Base-by-base conservation (phyloP, 1,139 yeast genomes). In the Magnusiomyces sp. region DNA sequence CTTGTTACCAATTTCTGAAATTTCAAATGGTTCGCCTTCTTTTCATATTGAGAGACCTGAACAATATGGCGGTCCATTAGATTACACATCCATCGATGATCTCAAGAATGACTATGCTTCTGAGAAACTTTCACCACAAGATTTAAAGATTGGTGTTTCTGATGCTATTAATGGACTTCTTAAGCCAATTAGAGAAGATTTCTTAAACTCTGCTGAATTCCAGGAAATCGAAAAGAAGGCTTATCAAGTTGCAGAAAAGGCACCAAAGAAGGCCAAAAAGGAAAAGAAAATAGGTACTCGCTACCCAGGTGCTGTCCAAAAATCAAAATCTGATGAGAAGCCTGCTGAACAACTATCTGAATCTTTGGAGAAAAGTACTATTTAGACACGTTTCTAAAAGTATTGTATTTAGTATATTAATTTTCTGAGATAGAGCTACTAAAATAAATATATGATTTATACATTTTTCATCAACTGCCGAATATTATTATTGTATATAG, bases 1-100 rank as follows among this genome's bases (percentile, higher is more conserved):
- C 46, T 70, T 92, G 45, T 81, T 82, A 56, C 98, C 98, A 58
- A 82, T 90, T 58, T 83, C 86, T 60, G 92, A 83, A 66, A 75
- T 90, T 63, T 80, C 81, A 65, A 48, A 48, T 29, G 76, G 67
- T 16, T 67, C 68, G 33, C 54, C 87, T 79, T 64, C 73, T 47
- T 87, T 92, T 71, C 72, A 70, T 65, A 81, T 94, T 59, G 81
- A 84, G 62, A 84, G 98, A 70, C 97, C 97, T 44, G 98, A 92
- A 64, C 83, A 92, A 71, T 94, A 87, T 67, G 98, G 99, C 59
- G 99, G 98, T 48, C 83, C 95, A 58, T 74, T 92, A 53, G 73
- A 82, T 46, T 94, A 80, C 75, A 66, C 66, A 45, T 75, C 86
- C 27, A 73, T 87, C 58, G 89, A 78, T n/a, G 74, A 79, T 36